A percentile compares a stretch with the other conserved stretches of the same genome.
phyloP scores from a whole-genome alignment of 495 filamentous ascomycete genomes.

The Aspergillus bridgeri region DNA sequence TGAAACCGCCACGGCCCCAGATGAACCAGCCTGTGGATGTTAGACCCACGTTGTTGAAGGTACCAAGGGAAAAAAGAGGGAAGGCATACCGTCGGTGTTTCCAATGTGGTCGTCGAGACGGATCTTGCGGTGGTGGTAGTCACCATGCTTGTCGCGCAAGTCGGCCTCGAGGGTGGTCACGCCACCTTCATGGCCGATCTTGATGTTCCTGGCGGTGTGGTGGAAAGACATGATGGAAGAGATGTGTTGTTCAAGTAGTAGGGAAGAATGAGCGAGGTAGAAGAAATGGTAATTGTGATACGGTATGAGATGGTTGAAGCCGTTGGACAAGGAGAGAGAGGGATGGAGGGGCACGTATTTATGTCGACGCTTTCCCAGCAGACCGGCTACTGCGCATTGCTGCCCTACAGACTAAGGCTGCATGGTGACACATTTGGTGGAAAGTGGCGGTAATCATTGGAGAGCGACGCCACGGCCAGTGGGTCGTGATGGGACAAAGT shows the following conservation, averaged over 20 bases:
- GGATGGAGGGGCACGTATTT: neutral
- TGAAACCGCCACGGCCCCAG: slow-evolving; percentile 22
- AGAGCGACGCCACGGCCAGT: neutral
- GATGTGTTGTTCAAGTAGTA: too few relatives aligned
- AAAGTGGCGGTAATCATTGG: neutral
- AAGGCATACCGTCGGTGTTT: slow-evolving; percentile 14
- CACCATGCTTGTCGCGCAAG: slow-evolving; percentile 7
- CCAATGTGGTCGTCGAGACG: slow-evolving; percentile 20
- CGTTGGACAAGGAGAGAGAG: neutral
- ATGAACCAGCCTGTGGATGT: slow-evolving; percentile 17
- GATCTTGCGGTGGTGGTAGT: slow-evolving; percentile 6
- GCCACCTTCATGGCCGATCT: slow-evolving; percentile 11
- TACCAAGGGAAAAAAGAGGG: neutral
- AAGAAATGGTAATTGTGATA: too few relatives aligned
- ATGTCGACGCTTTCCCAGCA: neutral
- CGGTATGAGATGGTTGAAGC: neutral
- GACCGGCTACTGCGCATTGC: neutral
- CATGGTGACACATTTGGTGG: neutral
- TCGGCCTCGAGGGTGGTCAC: slow-evolving; percentile 12
- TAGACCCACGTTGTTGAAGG: neutral
- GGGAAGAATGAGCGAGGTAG: too few relatives aligned
- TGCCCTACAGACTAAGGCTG: neutral
- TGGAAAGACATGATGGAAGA: slow-evolving; percentile 17
- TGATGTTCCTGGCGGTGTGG: slow-evolving; percentile 12
- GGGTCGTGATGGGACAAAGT: neutral